These are phyloP conservation scores for Syzygium syzygioides DNA, from an alignment of 441 rosid species.

Conservation along the genomic window DNA sequence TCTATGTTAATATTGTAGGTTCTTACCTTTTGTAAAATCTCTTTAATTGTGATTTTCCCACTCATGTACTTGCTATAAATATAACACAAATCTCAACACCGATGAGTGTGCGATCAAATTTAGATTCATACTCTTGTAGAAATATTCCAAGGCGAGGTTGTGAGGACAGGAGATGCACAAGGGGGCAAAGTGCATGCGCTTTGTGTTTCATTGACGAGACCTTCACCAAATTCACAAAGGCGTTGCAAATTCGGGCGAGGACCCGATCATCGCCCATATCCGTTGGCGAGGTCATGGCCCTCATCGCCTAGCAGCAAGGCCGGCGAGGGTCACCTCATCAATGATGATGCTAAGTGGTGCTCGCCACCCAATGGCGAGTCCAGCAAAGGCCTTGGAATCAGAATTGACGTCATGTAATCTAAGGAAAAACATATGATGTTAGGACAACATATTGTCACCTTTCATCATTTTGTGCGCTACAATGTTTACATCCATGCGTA, in stretches of 20 bases:
- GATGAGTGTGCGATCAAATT: no score
- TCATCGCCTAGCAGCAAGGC: background rate
- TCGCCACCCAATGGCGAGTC: background rate
- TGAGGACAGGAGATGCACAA: background rate
- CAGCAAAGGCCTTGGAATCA: background rate
- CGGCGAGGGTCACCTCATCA: background rate
- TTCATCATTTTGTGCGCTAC: no score
- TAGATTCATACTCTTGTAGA: no score
- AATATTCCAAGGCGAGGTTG: background rate
- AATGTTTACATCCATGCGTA: no score
- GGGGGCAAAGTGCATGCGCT: background rate
- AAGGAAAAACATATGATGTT: no score
- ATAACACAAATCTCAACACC: no score
- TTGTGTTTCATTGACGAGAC: background rate
- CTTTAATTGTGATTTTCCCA: no score
- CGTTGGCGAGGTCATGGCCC: background rate
- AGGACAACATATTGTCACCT: no score
- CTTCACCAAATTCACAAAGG: background rate
- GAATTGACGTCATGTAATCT: background rate
- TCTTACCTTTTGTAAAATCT: no score
- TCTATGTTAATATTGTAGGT: no score
- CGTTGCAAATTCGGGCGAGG: background rate
- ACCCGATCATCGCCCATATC: background rate
- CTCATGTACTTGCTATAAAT: no score
- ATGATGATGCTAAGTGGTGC: background rate